These are phyloP conservation scores for Hypoxylon cercidicola DNA, from an alignment of 495 filamentous ascomycete species.

Conservation along the genomic window DNA sequence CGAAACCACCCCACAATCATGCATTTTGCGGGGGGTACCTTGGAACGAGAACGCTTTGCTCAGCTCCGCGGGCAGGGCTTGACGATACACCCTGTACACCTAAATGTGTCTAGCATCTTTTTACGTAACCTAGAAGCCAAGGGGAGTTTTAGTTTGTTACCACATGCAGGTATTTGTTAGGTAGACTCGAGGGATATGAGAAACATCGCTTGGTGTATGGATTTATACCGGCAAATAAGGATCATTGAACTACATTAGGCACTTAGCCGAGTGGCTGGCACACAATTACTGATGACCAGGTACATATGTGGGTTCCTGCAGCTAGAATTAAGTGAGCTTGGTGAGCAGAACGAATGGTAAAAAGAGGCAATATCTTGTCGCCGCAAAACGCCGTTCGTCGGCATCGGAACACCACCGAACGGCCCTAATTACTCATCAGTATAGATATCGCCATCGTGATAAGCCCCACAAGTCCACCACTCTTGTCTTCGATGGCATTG, in stretches of 20 bases:
- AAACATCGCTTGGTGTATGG: no score
- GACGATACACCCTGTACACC: no score
- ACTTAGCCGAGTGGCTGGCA: no score
- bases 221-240: no score
- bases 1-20: slow-evolving; percentile 26
- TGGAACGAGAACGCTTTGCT: slow-evolving; percentile 6
- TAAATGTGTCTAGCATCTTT: neutral
- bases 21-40: slow-evolving; percentile 25
- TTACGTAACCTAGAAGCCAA: no score
- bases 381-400: slow-evolving; percentile 33
- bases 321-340: slow-evolving; percentile 13
- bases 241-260: no score
- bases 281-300: no score
- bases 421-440: slow-evolving; percentile 20
- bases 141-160: no score
- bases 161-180: no score
- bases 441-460: slow-evolving; percentile 2
- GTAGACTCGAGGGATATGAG: no score
- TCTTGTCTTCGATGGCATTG: neutral
- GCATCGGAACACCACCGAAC: neutral
- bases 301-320: slow-evolving; percentile 26
- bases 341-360: slow-evolving; percentile 10
- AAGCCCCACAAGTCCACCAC: slow-evolving; percentile 2
- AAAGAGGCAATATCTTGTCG: slow-evolving; percentile 26
- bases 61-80: slow-evolving; percentile 24